Evolutionary conservation across 1,284 basidiomycete species (phyloP).

Genomic region (Ustilago crameri): DNA sequence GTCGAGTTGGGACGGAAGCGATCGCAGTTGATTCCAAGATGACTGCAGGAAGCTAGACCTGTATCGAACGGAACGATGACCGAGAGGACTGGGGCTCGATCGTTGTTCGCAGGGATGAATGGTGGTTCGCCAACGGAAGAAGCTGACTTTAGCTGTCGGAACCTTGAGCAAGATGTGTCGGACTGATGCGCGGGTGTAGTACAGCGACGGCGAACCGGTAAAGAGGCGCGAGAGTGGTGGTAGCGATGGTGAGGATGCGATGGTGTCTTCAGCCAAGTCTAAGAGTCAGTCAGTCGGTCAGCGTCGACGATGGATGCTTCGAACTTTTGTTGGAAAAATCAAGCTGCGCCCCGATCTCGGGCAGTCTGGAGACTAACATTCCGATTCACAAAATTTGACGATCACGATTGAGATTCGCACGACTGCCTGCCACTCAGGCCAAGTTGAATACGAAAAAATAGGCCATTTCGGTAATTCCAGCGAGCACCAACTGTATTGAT

Average conservation of each 20-base stretch:
- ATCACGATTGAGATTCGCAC: constrained; percentile 27
- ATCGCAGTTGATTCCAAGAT: too few relatives aligned
- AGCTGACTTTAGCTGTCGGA: too few relatives aligned
- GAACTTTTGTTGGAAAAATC: constrained; percentile 35
- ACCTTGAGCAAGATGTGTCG: too few relatives aligned
- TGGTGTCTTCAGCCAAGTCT: neutral
- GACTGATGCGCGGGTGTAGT: neutral
- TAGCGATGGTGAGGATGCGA: constrained; percentile 7
- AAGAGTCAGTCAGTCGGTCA: constrained; percentile 3
- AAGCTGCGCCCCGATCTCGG: neutral
- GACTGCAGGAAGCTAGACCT: too few relatives aligned
- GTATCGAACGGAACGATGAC: too few relatives aligned
- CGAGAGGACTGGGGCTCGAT: too few relatives aligned
- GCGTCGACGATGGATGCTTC: constrained; percentile 15
- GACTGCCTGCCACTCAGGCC: constrained; percentile 1
- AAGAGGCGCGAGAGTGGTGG: neutral
- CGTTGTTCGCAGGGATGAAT: too few relatives aligned
- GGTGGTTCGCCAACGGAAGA: too few relatives aligned
- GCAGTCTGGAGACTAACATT: constrained; percentile 22
- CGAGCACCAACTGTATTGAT: too few relatives aligned
- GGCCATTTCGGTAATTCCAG: neutral
- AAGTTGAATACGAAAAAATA: neutral
- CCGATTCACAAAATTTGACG: neutral
- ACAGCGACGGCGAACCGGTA: neutral
- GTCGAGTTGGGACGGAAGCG: too few relatives aligned